phyloP scores from a whole-genome alignment of 306 rosid species.

The Quercus variabilis region DNA sequence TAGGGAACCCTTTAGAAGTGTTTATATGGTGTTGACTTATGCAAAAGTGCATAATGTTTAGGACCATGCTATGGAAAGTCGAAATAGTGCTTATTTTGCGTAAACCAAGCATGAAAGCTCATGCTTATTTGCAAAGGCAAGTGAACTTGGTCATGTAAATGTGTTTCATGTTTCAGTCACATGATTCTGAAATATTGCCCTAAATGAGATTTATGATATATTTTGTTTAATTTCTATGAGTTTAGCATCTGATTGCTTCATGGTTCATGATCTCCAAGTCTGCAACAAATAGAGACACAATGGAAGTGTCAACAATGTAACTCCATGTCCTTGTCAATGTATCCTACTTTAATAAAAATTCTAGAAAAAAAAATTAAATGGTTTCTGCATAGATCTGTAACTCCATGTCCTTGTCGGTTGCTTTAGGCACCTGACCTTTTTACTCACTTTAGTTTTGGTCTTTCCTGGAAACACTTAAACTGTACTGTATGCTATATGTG shows the following conservation, averaged over 20 bases:
- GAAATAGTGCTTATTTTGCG: neutral
- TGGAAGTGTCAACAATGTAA: neutral
- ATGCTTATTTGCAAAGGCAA: neutral
- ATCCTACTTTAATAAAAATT: neutral
- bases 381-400: neutral
- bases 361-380: neutral
- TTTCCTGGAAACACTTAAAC: neutral
- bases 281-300: neutral
- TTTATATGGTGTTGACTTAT: neutral
- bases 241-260: constrained; percentile 1
- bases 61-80: neutral
- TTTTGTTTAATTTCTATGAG: neutral
- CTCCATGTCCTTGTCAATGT: neutral
- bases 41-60: neutral
- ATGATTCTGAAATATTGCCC: neutral
- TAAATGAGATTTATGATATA: neutral
- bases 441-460: neutral
- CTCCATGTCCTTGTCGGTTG: too few relatives aligned
- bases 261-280: neutral
- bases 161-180: neutral
- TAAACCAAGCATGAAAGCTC: neutral
- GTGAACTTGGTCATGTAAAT: neutral
- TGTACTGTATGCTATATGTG: neutral
- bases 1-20: neutral
- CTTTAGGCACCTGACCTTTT: neutral